Evolutionary conservation across 345 rosid genomes (phyloP).

Genomic region (Sisymbrium altissimum): DNA sequence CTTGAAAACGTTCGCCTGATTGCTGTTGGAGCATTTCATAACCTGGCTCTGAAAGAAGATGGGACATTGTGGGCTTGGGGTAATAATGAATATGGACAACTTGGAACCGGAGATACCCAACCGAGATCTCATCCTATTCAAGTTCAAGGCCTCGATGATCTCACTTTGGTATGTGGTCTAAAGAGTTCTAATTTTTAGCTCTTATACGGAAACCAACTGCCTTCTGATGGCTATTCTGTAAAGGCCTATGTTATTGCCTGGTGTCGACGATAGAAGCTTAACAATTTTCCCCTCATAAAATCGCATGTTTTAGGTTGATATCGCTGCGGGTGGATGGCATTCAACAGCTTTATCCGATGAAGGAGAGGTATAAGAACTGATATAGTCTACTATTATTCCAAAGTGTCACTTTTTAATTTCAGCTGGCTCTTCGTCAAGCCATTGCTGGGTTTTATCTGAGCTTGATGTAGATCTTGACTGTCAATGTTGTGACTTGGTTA

Average conservation of each 20-base stretch:
- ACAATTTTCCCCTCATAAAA: neutral
- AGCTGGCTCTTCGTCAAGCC: neutral
- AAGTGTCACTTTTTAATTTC: neutral
- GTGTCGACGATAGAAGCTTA: neutral
- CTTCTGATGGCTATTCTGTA: neutral
- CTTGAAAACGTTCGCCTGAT: conserved; percentile 83
- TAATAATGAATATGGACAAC: conserved; percentile 98
- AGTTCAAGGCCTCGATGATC: conserved; percentile 84
- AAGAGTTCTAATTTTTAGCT: neutral
- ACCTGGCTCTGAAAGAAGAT: conserved; percentile 92
- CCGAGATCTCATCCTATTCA: conserved; percentile 95
- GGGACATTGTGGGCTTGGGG: conserved; percentile 99
- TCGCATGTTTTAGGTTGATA: conserved; percentile 69
- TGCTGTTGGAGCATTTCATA: conserved; percentile 98
- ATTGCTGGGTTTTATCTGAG: neutral
- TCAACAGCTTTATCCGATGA: conserved; percentile 82
- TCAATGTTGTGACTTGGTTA: conserved; percentile 10
- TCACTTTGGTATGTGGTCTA: conserved; percentile 63
- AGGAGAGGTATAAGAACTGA: conserved; percentile 62
- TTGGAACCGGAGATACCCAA: conserved; percentile 99
- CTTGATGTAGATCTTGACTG: conserved; percentile 19
- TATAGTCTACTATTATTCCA: neutral
- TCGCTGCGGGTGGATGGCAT: conserved; percentile 99
- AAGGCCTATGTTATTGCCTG: neutral
- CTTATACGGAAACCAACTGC: neutral